Evolutionary conservation across 306 rosid genomes (phyloP).

Genomic region (Luffa acutangula): DNA sequence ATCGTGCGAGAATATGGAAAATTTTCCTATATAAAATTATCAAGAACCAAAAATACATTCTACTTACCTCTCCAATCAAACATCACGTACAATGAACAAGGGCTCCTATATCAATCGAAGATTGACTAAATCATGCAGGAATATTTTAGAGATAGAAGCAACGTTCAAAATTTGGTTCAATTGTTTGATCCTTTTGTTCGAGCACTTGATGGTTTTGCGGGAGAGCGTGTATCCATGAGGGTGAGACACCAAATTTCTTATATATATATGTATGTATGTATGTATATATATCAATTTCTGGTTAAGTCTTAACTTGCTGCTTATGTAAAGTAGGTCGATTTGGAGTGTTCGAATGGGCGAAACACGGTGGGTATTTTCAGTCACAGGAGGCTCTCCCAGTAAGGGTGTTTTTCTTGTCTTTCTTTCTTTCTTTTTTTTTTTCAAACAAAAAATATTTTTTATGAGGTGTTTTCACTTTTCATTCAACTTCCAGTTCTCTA

Average conservation of each 20-base stretch:
- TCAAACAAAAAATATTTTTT: no score
- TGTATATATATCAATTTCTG: background rate
- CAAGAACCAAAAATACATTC: background rate
- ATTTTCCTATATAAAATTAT: background rate
- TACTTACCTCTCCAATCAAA: background rate
- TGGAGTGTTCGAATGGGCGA: slow-evolving; percentile 78
- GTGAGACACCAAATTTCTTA: slow-evolving; percentile 19
- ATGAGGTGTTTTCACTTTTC: background rate
- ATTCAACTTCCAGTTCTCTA: background rate
- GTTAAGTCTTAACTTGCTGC: background rate
- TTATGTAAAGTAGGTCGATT: slow-evolving; percentile 52
- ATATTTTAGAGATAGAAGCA: slow-evolving; percentile 61
- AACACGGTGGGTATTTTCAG: slow-evolving; percentile 63
- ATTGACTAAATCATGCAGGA: slow-evolving; percentile 40
- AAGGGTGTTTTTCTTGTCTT: slow-evolving; percentile 10
- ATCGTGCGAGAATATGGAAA: background rate
- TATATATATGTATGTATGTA: no score
- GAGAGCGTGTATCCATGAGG: slow-evolving; percentile 95
- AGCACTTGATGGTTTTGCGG: slow-evolving; percentile 58
- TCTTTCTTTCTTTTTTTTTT: no score
- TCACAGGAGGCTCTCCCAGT: slow-evolving; percentile 67
- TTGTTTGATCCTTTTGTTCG: slow-evolving; percentile 79
- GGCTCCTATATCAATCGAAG: background rate
- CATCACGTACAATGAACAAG: background rate
- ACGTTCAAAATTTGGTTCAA: slow-evolving; percentile 59